Evolutionary conservation across 345 rosid genomes (phyloP).

Genomic region (Rhodamnia argentea): DNA sequence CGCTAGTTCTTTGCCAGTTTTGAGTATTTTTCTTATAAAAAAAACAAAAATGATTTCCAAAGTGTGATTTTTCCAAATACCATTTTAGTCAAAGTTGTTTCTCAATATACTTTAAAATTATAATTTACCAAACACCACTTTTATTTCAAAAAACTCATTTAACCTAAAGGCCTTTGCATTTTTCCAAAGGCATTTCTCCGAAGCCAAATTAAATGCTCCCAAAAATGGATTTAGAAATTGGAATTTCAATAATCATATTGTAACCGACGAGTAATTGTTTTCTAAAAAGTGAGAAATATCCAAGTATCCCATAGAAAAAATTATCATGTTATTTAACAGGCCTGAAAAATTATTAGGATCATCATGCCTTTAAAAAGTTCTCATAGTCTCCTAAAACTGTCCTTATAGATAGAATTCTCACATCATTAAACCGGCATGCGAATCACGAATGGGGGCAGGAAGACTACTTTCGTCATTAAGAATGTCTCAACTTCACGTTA

Average conservation of each 20-base stretch:
- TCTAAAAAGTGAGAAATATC: neutral
- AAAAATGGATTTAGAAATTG: neutral
- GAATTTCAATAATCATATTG: neutral
- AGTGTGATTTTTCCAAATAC: too few relatives aligned
- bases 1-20: too few relatives aligned
- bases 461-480: neutral
- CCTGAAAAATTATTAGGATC: neutral
- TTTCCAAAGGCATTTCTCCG: too few relatives aligned
- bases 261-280: neutral
- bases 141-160: too few relatives aligned
- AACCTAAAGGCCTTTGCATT: too few relatives aligned
- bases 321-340: neutral
- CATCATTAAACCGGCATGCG: neutral
- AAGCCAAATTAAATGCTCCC: too few relatives aligned
- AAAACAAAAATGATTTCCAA: too few relatives aligned
- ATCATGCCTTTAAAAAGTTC: neutral
- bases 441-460: neutral
- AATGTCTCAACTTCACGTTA: neutral
- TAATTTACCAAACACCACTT: too few relatives aligned
- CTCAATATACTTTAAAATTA: too few relatives aligned
- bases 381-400: neutral
- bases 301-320: neutral
- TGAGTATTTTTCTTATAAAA: too few relatives aligned
- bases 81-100: too few relatives aligned
- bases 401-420: neutral